These are phyloP conservation scores for Neofusicoccum parvum DNA, from an alignment of 2,329 filamentous ascomycete species.

Conservation along the genomic window DNA sequence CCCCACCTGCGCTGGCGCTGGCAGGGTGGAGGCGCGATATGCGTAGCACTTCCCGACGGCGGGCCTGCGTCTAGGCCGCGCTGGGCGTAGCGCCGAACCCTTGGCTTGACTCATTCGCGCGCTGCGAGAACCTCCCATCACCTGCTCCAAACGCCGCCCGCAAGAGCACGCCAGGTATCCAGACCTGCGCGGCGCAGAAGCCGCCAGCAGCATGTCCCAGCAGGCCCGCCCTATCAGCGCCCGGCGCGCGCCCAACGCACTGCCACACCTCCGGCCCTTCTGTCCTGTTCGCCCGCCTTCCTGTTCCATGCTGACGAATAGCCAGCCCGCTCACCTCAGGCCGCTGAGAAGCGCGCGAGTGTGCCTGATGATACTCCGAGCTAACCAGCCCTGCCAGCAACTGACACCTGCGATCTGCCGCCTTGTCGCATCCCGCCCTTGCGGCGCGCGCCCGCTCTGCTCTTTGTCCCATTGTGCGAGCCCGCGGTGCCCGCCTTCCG, in stretches of 20 bases:
- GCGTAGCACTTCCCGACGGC: slow-evolving; percentile 8
- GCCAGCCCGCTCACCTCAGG: slow-evolving; percentile 19
- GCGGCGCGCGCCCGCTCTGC: slow-evolving; percentile 16
- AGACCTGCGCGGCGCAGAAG: slow-evolving; percentile 12
- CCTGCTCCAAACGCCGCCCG: slow-evolving; percentile 18
- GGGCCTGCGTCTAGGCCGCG: slow-evolving; percentile 1
- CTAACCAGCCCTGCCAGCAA: slow-evolving; percentile 21
- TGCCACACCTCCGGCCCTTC: slow-evolving; percentile 20
- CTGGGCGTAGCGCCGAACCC: slow-evolving; percentile 14
- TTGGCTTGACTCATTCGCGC: slow-evolving; percentile 14
- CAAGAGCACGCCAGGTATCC: slow-evolving; percentile 17
- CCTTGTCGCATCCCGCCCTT: slow-evolving; percentile 22
- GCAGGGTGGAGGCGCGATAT: slow-evolving; percentile 7
- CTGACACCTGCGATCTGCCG: slow-evolving; percentile 22
- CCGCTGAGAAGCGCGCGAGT: slow-evolving; percentile 20
- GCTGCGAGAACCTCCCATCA: slow-evolving; percentile 10
- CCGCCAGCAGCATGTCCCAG: slow-evolving; percentile 12
- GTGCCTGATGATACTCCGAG: slow-evolving; percentile 21
- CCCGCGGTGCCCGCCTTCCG: slow-evolving; percentile 9
- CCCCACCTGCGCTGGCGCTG: slow-evolving; percentile 1
- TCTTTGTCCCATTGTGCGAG: slow-evolving; percentile 23
- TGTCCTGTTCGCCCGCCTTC: slow-evolving; percentile 12
- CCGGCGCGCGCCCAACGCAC: slow-evolving; percentile 8
- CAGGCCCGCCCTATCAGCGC: slow-evolving; percentile 13
- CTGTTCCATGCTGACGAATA: slow-evolving; percentile 17